These are phyloP conservation scores for Fusarium pseudocircinatum DNA, from an alignment of 2,329 filamentous ascomycete genomes.

Conservation along the genomic window DNA sequence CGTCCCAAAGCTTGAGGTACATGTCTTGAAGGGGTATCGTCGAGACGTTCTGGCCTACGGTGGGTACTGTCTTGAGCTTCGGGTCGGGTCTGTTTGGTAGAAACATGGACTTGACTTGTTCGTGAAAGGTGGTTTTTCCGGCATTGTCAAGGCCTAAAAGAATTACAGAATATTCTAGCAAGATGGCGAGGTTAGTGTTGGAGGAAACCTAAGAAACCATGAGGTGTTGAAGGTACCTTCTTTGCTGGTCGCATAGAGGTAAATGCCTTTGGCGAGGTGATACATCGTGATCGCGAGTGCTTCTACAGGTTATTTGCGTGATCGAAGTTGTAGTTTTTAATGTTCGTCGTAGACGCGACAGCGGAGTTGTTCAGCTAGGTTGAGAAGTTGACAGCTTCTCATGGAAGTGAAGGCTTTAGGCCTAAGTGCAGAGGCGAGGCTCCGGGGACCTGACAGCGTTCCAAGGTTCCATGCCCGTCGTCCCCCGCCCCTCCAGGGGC, in stretches of 20 bases:
- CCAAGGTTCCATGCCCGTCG: too few species aligned
- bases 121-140: constrained; percentile 97
- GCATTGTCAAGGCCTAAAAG: constrained; percentile 98
- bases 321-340: not conserved
- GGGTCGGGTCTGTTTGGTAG: constrained; percentile 68
- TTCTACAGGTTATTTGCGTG: not conserved
- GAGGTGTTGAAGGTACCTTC: constrained; percentile 69
- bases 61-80: constrained; percentile 89
- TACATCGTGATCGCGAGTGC: constrained; percentile 71
- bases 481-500: not conserved
- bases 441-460: not conserved
- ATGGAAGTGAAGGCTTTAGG: not conserved
- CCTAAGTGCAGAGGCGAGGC: not conserved
- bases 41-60: constrained; percentile 95
- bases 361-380: not conserved
- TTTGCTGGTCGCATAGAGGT: constrained; percentile 95
- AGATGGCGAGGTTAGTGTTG: constrained; percentile 2
- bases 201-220: not conserved
- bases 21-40: constrained; percentile 91
- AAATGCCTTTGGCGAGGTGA: constrained; percentile 93
- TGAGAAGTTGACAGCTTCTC: not conserved
- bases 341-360: constrained; percentile 1
- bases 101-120: constrained; percentile 93
- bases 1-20: constrained; percentile 99
- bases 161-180: constrained; percentile 91